Conservation (phyloP, 2,329 filamentous ascomycete genomes). For the Colletotrichum tropicicola region DNA sequence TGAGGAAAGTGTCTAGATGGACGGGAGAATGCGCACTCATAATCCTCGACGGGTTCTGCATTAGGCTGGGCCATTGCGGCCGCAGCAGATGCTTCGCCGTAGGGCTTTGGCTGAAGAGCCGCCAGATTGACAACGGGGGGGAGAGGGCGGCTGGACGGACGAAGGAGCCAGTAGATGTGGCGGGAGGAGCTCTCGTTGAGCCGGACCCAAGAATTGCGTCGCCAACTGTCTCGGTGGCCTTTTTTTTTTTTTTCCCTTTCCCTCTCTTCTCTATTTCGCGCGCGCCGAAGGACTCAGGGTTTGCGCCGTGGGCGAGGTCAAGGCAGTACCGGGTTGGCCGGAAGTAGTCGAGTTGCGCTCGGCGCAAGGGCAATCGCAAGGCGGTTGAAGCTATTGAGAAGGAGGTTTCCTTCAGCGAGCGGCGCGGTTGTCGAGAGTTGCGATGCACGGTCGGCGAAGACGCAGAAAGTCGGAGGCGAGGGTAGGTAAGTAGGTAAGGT, state of each 20-base stretch:
- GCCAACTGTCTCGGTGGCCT: constrained; percentile 9
- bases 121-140: constrained; percentile 62
- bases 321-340: background rate
- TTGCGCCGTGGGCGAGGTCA: background rate
- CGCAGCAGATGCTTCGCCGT: constrained; percentile 72
- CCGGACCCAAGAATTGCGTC: constrained; percentile 6
- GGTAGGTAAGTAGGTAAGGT: background rate
- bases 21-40: constrained; percentile 61
- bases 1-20: constrained; percentile 1
- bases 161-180: constrained; percentile 1
- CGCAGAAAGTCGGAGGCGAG: background rate
- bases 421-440: background rate
- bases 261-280: no score
- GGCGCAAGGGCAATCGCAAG: background rate
- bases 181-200: constrained; percentile 16
- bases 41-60: constrained; percentile 71
- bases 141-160: constrained; percentile 26
- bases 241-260: no score
- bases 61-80: constrained; percentile 76
- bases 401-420: background rate
- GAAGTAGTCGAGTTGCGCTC: background rate
- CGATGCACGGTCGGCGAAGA: background rate
- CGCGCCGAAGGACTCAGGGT: no score
- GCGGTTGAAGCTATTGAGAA: background rate
- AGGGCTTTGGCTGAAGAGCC: constrained; percentile 67